These are phyloP conservation scores for Pachysolen tannophilus DNA, from an alignment of 805 yeast genomes.

Conservation along the genomic window DNA sequence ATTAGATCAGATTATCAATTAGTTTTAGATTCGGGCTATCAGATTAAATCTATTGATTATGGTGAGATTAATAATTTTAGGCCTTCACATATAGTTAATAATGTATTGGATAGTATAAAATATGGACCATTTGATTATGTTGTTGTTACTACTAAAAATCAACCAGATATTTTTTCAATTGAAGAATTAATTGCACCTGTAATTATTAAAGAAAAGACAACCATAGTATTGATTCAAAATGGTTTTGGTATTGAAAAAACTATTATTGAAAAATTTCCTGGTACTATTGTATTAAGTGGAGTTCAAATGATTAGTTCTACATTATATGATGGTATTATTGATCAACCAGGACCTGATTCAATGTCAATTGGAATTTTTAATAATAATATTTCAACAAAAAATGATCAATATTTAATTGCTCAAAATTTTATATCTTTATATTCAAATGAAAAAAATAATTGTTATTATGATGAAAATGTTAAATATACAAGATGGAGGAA, in stretches of 20 bases:
- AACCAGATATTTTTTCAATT: constrained; percentile 48
- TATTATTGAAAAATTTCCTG: constrained; percentile 28
- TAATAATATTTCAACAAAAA: constrained; percentile 20
- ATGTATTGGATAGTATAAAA: constrained; percentile 37
- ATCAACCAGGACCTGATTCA: constrained; percentile 26
- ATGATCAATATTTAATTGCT: constrained; percentile 21
- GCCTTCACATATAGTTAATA: constrained; percentile 36
- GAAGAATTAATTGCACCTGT: constrained; percentile 45
- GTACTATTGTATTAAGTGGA: constrained; percentile 28
- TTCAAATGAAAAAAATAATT: constrained; percentile 21
- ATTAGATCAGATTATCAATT: constrained; percentile 57
- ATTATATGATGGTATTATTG: constrained; percentile 20
- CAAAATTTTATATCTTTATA: constrained; percentile 25
- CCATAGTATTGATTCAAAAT: constrained; percentile 54
- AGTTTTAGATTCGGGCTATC: constrained; percentile 45
- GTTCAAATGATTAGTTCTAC: constrained; percentile 29
- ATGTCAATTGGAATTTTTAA: constrained; percentile 28
- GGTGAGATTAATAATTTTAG: constrained; percentile 47
- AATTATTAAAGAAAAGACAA: constrained; percentile 34
- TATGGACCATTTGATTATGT: constrained; percentile 43
- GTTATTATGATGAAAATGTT: constrained; percentile 25
- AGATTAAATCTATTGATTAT: constrained; percentile 53
- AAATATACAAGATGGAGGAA: constrained; percentile 38
- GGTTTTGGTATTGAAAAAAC: constrained; percentile 59
- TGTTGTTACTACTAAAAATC: constrained; percentile 51